Base-by-base conservation (phyloP, 2,329 filamentous ascomycete species). In the Talaromyces rugulosus region DNA sequence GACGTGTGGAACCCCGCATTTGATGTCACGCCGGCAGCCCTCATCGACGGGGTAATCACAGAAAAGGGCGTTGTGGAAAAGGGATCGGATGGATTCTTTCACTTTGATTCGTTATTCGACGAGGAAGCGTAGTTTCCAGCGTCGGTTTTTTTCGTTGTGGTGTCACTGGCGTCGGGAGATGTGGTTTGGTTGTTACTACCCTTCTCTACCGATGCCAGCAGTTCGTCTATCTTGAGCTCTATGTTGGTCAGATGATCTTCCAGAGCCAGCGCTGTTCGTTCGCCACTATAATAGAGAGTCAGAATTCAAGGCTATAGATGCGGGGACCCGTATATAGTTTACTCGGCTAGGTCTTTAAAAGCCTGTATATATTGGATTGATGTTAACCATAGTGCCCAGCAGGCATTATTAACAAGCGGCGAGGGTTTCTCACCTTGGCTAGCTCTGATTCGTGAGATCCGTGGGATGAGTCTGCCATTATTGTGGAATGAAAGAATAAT, bases 1-100 rank as follows among this genome's bases (percentile, higher is more conserved):
- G 81, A 85, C 47, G 92, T 98, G 8, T 99, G 95, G 93, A 99
- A 99, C 74, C 95, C 95, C 34, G 90, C 92, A 0, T 99, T 99
- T 73, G 95, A 99, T 72, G 91, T 99, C 36, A 99, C 95, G 9
- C 94, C 95, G 0, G 87, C 90, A 42, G 86, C 87, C 65, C 80
- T 97, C 59, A 97, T 99, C 66, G 95, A 99, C 75, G 92, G 90
- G 2, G 89, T 99, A 62, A 91, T 98, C 66, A 99, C 95, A 0
- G 95, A 99, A 78, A 87, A 89, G 69, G 94, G 94, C 0, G 90
- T 92, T 7, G 87, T 96, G 3, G 88, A 92, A 70, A 96, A 94
- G 81, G 86, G 85, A 53, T 73, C 78, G 3, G 82, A 88, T 62
- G 92, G 91, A 1, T 79, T 76, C 27, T 98, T 96, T 77, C 77